Evolutionary conservation across 257 asterid genomes (phyloP), one percentile per base, ranked within the genome.

Genomic region (Solanum piurae): DNA sequence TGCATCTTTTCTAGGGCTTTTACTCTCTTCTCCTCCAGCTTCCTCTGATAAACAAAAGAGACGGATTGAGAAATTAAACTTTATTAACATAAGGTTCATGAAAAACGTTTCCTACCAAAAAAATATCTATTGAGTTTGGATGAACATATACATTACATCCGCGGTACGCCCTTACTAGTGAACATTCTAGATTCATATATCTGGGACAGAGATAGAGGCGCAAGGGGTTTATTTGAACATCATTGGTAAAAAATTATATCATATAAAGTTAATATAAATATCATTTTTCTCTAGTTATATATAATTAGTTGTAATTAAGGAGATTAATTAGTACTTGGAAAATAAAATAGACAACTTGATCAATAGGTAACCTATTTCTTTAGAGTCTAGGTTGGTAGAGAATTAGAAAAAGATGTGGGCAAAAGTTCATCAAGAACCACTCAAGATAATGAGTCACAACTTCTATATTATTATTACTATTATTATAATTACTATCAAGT

Each of bases 1-100:
- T 95, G 96, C 99, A 97, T 97, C 88, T 92, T 97, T 85, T 97
- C 99, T 1, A 92, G 89, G 72, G 98, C 99, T 92, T 89, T 96
- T 77, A 95, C 98, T 68, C 95, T 94, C 87, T 94, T 96, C 94
- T 94, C 98, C 92, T 96, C 99, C 29, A 95, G 91, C 89, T 95
- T 94, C 89, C 99, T 96, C 99, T 96, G 84, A 89, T 52, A 52
- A 52, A 52, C 62, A 52, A 71, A 16, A 7, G 14, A 16, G 13
- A 71, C 14, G 1, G 25, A 71, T 71, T 33, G 13, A 71, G 7
- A 23, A 71, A 16, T 71, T 71, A 7, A 33, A 13, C 7, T 71
- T 71, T 71, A 31, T 27, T 29, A 55, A 55, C n/a, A 10, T 55
- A 55, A 55, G n/a, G 1, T 55, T 55, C n/a, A 3, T 55, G 11